phyloP scores from a whole-genome alignment of 2,329 filamentous ascomycete species.

The Paraphaeosphaeria minitans region DNA sequence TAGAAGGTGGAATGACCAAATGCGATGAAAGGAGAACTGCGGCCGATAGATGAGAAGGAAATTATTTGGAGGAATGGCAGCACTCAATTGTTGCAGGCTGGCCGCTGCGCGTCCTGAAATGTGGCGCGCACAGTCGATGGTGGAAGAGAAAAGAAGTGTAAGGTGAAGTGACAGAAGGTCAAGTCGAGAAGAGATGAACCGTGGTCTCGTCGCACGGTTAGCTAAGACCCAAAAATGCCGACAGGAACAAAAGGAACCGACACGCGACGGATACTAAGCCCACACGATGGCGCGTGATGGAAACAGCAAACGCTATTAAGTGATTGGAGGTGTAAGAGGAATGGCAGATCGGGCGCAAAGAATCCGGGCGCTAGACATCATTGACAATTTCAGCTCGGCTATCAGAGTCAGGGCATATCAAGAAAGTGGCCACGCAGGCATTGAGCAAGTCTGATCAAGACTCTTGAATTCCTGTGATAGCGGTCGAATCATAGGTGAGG shows the following conservation, averaged over 20 bases:
- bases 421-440: conserved; percentile 23
- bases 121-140: conserved; percentile 29
- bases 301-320: conserved; percentile 28
- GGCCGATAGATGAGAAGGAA: background rate
- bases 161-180: conserved; percentile 39
- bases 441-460: background rate
- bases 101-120: conserved; percentile 18
- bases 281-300: conserved; percentile 14
- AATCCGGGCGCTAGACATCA: conserved; percentile 35
- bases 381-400: conserved; percentile 46
- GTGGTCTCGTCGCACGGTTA: conserved; percentile 38
- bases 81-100: background rate
- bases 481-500: background rate
- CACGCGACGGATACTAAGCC: conserved; percentile 13
- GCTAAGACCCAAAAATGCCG: conserved; percentile 29
- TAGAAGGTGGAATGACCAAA: conserved; percentile 10
- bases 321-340: conserved; percentile 27
- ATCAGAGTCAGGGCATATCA: conserved; percentile 35
- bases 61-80: background rate
- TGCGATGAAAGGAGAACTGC: conserved; percentile 8
- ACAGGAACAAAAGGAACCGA: conserved; percentile 18
- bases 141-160: conserved; percentile 28
- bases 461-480: background rate
- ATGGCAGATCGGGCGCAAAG: conserved; percentile 36
- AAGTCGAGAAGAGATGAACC: conserved; percentile 41